These are phyloP conservation scores for Cladorrhinum samala DNA, from an alignment of 495 filamentous ascomycete genomes.

Conservation along the genomic window DNA sequence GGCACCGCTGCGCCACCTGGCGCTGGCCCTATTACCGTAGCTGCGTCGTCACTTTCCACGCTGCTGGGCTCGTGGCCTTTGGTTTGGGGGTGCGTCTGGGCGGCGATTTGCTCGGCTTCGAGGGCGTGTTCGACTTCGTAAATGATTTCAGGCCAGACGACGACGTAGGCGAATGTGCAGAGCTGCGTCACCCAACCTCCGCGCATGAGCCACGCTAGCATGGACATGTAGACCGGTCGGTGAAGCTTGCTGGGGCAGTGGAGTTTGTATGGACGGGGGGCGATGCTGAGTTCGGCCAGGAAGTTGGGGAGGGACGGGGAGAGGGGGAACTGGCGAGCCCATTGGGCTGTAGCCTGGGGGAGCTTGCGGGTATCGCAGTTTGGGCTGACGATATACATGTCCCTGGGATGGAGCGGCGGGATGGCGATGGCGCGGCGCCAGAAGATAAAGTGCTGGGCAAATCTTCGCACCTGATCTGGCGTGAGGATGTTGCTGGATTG, in stretches of 20 bases:
- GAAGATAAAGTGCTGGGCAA: conserved; percentile 88
- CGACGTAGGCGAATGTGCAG: conserved; percentile 79
- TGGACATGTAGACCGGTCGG: conserved; percentile 76
- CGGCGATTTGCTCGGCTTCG: conserved; percentile 45
- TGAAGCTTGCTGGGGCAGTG: conserved; percentile 87
- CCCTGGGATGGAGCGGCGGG: conserved; percentile 79
- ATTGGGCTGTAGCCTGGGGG: conserved; percentile 62
- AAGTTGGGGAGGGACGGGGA: conserved; percentile 79
- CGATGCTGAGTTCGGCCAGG: conserved; percentile 66
- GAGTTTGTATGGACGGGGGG: conserved; percentile 69
- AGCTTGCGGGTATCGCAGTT: conserved; percentile 78
- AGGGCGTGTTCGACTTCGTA: conserved; percentile 53
- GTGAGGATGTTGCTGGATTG: conserved; percentile 58
- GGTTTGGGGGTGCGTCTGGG: conserved; percentile 19
- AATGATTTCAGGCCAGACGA: conserved; percentile 56
- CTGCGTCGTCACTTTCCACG: conserved; percentile 15
- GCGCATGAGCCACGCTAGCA: conserved; percentile 86
- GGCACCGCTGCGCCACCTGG: conserved; percentile 2
- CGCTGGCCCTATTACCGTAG: background rate
- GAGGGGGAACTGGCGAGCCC: conserved; percentile 69
- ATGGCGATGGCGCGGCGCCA: conserved; percentile 91
- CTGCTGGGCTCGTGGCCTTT: conserved; percentile 12
- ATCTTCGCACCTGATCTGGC: conserved; percentile 70
- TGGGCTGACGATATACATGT: conserved; percentile 90
- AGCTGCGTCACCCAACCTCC: conserved; percentile 90